These are phyloP conservation scores for Meira nashicola DNA, from an alignment of 1,284 basidiomycete species.

Conservation along the genomic window DNA sequence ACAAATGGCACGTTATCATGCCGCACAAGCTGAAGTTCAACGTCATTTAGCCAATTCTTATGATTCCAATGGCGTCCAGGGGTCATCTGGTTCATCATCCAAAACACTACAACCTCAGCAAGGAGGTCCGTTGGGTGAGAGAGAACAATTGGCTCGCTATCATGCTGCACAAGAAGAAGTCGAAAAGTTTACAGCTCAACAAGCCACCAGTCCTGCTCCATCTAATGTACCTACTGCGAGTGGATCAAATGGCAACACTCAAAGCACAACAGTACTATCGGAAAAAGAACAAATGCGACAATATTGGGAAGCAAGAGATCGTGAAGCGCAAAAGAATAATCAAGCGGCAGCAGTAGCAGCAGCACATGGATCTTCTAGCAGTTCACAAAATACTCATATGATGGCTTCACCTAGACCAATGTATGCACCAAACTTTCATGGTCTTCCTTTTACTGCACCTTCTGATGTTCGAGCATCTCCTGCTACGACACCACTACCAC, in stretches of 20 bases:
- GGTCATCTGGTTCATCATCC: neutral
- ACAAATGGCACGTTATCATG: conserved; percentile 38
- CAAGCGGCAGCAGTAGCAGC: neutral
- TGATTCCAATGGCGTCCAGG: no score
- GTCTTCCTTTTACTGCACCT: neutral
- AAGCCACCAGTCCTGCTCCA: neutral
- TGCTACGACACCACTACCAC: neutral
- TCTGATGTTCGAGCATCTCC: neutral
- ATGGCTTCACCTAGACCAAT: conserved; percentile 4
- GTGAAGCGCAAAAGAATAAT: conserved; percentile 3
- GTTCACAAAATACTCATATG: neutral
- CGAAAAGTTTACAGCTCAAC: neutral
- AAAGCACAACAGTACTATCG: neutral
- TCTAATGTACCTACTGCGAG: neutral
- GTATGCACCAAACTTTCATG: neutral
- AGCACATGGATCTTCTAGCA: conserved; percentile 4
- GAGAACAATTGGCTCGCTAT: conserved; percentile 36
- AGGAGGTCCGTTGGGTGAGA: conserved; percentile 15
- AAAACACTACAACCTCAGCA: neutral
- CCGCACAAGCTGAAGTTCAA: conserved; percentile 31
- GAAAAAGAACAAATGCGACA: conserved; percentile 13
- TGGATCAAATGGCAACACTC: neutral
- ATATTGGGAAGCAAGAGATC: conserved; percentile 13
- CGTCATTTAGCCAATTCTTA: conserved; percentile 14
- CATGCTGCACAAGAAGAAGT: conserved; percentile 39